Evolutionary conservation across 192 early-diverging fungal species (phyloP).

Genomic region (Entophlyctis luteolus): DNA sequence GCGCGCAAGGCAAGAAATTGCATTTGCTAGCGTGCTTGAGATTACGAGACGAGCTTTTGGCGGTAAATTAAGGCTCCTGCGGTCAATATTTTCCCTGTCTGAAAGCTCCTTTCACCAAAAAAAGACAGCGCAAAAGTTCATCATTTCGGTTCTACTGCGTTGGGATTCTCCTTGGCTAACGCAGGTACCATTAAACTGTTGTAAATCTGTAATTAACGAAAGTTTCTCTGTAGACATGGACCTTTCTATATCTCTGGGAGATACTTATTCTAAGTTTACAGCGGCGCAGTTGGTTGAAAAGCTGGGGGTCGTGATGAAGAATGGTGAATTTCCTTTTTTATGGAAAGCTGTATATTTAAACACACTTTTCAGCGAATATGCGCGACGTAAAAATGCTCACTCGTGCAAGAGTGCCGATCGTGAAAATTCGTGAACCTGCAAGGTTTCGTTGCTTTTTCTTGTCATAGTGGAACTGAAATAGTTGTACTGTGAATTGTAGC

Average conservation of each 20-base stretch:
- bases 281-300: slow-evolving; percentile 33
- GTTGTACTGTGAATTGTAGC: neutral
- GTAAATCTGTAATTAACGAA: neutral
- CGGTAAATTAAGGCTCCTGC: no score
- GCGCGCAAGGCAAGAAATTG: slow-evolving; percentile 9
- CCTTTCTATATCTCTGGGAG: slow-evolving; percentile 15
- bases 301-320: slow-evolving; percentile 28
- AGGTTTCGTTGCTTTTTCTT: neutral
- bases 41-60: slow-evolving; percentile 23
- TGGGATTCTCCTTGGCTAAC: slow-evolving; percentile 28
- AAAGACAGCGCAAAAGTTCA: slow-evolving; percentile 17
- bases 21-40: slow-evolving; percentile 19
- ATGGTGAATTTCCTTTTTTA: slow-evolving; percentile 1
- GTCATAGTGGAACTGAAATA: neutral
- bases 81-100: neutral
- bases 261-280: slow-evolving; percentile 3
- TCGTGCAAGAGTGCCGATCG: slow-evolving; percentile 37
- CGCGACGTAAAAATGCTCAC: slow-evolving; percentile 31
- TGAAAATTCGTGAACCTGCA: slow-evolving; percentile 32
- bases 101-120: neutral
- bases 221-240: slow-evolving; percentile 24
- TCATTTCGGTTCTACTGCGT: slow-evolving; percentile 31
- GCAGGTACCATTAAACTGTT: slow-evolving; percentile 12
- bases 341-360: neutral
- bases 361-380: slow-evolving; percentile 9